Base-by-base conservation (phyloP, 2,329 filamentous ascomycete genomes). In the Fusarium pseudocircinatum region DNA sequence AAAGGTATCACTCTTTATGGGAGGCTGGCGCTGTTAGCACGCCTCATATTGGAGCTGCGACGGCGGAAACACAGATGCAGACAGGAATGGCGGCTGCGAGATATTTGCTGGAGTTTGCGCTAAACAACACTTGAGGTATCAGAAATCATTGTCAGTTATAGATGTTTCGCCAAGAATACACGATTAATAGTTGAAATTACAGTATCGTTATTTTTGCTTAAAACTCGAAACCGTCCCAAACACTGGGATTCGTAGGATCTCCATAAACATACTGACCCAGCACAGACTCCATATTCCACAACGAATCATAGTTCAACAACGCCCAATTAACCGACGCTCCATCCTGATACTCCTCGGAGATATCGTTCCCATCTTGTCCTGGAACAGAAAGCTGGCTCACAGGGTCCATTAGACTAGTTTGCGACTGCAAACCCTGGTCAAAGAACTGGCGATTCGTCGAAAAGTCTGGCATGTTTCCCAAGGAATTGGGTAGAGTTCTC, bases 41-140 rank as follows among this genome's bases (percentile, higher is more conserved):
- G 9, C 84, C 85, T 12, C 84, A 86, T 60, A 81, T 86, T 49
- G 86, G 85, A 13, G 85, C 84, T 4, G 81, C 85, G 0, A 87
- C 85, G 2, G 70, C 66, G 1, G 73, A 81, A 24, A 80, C 79
- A 0, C 80, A 81, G 61, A 76, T 76, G 53, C 72, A 79, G 26
- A 80, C 79, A 0, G 79, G 75, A 2, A 71, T 78, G 54, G 78
- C 77, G 2, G 80, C 80, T 2, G 79, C 72, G 0, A 58, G 69
- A 16, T 65, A 70, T 13, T 42, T 80, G 12, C 49, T 76, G 2
- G 75, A 80, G 18, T 78, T 72, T n/a, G 54, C 63, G 6, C 16
- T 63, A 5, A 53, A 11, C 11, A 64, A 43, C 14, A 42, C 14
- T 18, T 70, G n/a, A 24, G 8, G 13, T 11, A 8, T 16, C 24